These are phyloP conservation scores for Teratosphaeria viscida DNA, from an alignment of 2,329 filamentous ascomycete species.

Conservation along the genomic window DNA sequence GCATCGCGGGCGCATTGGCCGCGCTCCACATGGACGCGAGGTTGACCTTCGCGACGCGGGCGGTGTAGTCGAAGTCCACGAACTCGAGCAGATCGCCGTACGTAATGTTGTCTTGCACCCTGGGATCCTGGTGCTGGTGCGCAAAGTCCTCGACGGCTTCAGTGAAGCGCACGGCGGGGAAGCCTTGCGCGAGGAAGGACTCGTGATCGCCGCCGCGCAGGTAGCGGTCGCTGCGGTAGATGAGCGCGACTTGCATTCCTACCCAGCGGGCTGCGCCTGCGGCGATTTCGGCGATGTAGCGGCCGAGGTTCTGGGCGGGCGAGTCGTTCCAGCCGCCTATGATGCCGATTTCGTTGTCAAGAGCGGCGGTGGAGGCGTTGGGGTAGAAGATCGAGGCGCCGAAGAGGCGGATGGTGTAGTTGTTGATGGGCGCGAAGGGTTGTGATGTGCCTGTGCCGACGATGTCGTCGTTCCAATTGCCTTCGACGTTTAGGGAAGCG, in stretches of 20 bases:
- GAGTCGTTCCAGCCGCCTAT: slow-evolving; percentile 46
- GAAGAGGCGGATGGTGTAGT: slow-evolving; percentile 45
- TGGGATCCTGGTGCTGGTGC: slow-evolving; percentile 48
- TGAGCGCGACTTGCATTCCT: slow-evolving; percentile 45
- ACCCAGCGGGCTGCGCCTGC: slow-evolving; percentile 41
- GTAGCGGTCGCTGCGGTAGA: slow-evolving; percentile 48
- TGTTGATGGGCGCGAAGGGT: slow-evolving; percentile 26
- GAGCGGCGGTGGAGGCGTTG: slow-evolving; percentile 32
- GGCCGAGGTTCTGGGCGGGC: slow-evolving; percentile 44
- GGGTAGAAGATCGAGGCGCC: slow-evolving; percentile 35
- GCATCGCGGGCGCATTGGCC: slow-evolving; percentile 41
- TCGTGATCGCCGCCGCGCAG: slow-evolving; percentile 48
- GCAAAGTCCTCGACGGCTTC: slow-evolving; percentile 48
- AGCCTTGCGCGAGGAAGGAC: slow-evolving; percentile 46
- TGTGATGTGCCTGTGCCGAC: slow-evolving; percentile 38
- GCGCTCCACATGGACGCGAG: slow-evolving; percentile 45
- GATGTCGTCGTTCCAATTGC: slow-evolving; percentile 49
- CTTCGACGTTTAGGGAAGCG: slow-evolving; percentile 44
- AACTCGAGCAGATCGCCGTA: slow-evolving; percentile 48
- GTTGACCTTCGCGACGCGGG: slow-evolving; percentile 46
- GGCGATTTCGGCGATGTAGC: slow-evolving; percentile 46
- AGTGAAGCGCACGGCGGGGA: slow-evolving; percentile 45
- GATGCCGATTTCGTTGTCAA: slow-evolving; percentile 29
- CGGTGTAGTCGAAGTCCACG: slow-evolving; percentile 46
- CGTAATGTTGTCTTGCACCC: slow-evolving; percentile 40